A percentile compares a stretch with the other conserved stretches of the same genome.
These are phyloP conservation scores for Fusarium sp. DNA, from an alignment of 2,329 filamentous ascomycete species.

Conservation along the genomic window DNA sequence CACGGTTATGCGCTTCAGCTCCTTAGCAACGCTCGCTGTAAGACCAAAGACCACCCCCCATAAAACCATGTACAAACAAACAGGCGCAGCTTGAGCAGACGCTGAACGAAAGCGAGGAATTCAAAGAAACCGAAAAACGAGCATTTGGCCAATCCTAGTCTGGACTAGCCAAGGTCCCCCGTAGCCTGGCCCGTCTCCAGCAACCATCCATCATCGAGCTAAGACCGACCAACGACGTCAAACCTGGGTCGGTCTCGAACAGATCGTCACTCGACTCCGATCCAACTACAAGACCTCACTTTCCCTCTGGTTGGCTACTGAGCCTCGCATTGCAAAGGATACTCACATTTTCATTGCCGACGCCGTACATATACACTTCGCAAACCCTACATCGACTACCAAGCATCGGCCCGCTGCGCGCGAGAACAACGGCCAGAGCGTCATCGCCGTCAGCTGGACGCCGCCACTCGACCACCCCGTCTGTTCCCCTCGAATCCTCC, in stretches of 20 bases:
- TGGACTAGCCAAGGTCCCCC: constrained; percentile 11
- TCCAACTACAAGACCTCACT: constrained; percentile 19
- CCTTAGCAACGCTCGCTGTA: constrained; percentile 21
- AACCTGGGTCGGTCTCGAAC: constrained; percentile 25
- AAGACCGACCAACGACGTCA: constrained; percentile 43
- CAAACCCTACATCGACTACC: constrained; percentile 10
- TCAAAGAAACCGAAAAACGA: constrained; percentile 31
- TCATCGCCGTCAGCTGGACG: constrained; percentile 13
- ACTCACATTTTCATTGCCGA: neutral
- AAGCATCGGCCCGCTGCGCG: neutral
- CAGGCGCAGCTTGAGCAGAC: neutral
- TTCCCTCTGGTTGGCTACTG: neutral
- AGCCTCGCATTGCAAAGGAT: constrained; percentile 1
- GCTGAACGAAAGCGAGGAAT: constrained; percentile 20
- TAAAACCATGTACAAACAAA: neutral
- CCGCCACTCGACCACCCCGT: constrained; percentile 3
- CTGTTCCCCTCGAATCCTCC: neutral
- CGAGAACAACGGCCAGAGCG: constrained; percentile 22
- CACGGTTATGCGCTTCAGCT: constrained; percentile 20
- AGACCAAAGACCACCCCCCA: constrained; percentile 1
- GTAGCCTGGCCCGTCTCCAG: constrained; percentile 28
- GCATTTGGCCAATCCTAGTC: constrained; percentile 32
- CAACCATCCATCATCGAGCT: constrained; percentile 26
- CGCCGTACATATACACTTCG: constrained; percentile 13
- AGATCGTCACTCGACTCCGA: constrained; percentile 13